phyloP scores from a whole-genome alignment of 495 filamentous ascomycete species.

The Penicillium daleae region DNA sequence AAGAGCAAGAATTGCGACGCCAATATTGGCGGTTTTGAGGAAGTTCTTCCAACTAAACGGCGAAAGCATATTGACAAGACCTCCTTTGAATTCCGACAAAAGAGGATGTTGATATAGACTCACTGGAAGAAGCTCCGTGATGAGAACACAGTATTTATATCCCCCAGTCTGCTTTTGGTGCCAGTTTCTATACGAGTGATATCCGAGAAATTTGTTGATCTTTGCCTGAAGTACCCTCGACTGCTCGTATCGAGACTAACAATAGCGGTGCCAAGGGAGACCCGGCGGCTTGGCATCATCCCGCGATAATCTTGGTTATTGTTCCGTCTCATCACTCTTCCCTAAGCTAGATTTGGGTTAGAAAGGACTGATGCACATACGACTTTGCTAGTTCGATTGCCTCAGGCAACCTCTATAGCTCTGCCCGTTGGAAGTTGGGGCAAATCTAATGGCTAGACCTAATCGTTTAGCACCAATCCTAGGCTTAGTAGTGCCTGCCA shows the following conservation, averaged over 20 bases:
- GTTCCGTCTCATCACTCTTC: background rate
- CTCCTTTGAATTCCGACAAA: background rate
- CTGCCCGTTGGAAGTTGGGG: background rate
- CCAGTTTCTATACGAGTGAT: background rate
- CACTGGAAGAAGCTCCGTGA: background rate
- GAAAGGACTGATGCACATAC: background rate
- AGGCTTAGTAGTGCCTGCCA: background rate
- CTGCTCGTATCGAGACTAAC: slow-evolving; percentile 13
- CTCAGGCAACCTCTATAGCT: background rate
- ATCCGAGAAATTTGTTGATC: background rate
- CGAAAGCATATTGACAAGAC: background rate
- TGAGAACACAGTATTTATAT: background rate
- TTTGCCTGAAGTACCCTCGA: background rate
- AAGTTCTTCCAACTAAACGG: background rate
- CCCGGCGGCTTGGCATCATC: background rate
- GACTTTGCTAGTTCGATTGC: background rate
- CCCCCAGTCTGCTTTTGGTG: too few species aligned
- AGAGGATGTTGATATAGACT: background rate
- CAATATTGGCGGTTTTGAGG: background rate
- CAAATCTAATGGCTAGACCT: too few species aligned
- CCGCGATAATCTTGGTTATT: background rate
- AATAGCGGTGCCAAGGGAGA: slow-evolving; percentile 5
- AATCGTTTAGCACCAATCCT: too few species aligned
- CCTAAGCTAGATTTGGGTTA: background rate
- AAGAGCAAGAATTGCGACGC: slow-evolving; percentile 4